Percentiles rank a stretch among this genome's conserved stretches.
phyloP scores from a whole-genome alignment of 2,329 filamentous ascomycete species.

The Diplodia scrobiculata region DNA sequence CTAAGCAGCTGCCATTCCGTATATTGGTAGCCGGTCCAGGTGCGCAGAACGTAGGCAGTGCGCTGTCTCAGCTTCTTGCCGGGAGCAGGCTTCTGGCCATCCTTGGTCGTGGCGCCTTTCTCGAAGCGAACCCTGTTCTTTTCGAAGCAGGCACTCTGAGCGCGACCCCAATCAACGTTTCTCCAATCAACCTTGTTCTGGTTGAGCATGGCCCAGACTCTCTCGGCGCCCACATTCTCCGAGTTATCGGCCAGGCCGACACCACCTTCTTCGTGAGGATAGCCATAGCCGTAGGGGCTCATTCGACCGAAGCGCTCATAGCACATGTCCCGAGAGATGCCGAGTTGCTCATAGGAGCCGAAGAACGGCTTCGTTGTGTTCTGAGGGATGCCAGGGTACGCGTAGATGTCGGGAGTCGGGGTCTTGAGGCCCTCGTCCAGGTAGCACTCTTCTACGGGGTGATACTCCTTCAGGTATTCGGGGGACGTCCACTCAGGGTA shows the following conservation, averaged over 20 bases:
- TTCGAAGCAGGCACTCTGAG: slow-evolving; percentile 52
- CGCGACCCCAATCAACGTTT: slow-evolving; percentile 53
- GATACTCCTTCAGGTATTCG: slow-evolving; percentile 53
- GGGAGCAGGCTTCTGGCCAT: slow-evolving; percentile 35
- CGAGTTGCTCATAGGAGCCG: slow-evolving; percentile 53
- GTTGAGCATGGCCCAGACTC: slow-evolving; percentile 62
- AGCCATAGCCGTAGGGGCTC: slow-evolving; percentile 56
- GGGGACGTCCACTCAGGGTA: slow-evolving; percentile 49
- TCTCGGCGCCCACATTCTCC: slow-evolving; percentile 49
- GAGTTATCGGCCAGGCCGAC: slow-evolving; percentile 53
- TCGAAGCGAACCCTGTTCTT: slow-evolving; percentile 55
- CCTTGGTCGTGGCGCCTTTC: slow-evolving; percentile 37
- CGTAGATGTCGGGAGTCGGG: slow-evolving; percentile 63
- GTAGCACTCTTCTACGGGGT: slow-evolving; percentile 61
- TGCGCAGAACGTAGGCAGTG: slow-evolving; percentile 81
- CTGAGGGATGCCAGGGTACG: slow-evolving; percentile 60
- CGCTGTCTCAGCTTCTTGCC: slow-evolving; percentile 54
- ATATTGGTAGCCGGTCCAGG: slow-evolving; percentile 81
- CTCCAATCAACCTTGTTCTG: slow-evolving; percentile 53
- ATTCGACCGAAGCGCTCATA: slow-evolving; percentile 56
- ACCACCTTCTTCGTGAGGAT: slow-evolving; percentile 49
- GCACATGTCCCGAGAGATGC: slow-evolving; percentile 52
- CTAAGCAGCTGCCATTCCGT: slow-evolving; percentile 77
- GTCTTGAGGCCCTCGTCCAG: slow-evolving; percentile 60
- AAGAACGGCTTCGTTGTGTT: slow-evolving; percentile 53